A percentile compares a stretch with the other conserved stretches of the same genome.
Conservation (phyloP, 176 grass and related monocot species). For the Oryza glaberrima region DNA sequence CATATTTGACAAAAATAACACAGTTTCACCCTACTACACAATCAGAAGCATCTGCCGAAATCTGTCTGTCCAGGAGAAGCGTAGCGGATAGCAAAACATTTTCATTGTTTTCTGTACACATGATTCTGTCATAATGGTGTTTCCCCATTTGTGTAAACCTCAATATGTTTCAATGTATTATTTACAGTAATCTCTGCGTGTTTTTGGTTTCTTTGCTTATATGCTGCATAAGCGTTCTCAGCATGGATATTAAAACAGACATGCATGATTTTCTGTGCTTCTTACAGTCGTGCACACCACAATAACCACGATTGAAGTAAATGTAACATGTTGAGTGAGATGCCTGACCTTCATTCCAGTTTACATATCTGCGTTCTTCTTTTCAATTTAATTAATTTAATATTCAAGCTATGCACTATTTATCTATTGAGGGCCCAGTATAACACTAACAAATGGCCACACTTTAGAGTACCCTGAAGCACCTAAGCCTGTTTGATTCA, state of each 20-base stretch:
- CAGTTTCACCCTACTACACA: neutral
- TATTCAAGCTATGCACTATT: neutral
- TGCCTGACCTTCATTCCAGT: neutral
- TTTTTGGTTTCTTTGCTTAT: neutral
- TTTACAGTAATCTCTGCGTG: too few species aligned
- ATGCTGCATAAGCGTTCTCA: slow-evolving; percentile 2
- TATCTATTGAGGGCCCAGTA: neutral
- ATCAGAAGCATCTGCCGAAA: neutral
- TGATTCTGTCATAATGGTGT: neutral
- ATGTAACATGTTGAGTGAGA: neutral
- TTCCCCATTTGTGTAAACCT: neutral
- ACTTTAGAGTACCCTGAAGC: neutral
- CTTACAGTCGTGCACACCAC: neutral
- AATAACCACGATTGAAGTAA: neutral
- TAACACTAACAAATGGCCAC: neutral
- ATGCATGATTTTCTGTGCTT: neutral
- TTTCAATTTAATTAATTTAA: neutral
- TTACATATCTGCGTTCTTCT: neutral
- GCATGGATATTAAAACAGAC: slow-evolving; percentile 5
- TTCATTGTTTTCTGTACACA: neutral
- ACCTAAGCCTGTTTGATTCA: neutral
- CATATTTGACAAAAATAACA: neutral
- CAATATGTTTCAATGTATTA: too few species aligned
- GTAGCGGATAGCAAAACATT: neutral
- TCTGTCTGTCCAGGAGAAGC: neutral